These are phyloP conservation scores for Afroboletus lepidellus DNA, from an alignment of 1,284 basidiomycete genomes.

Conservation along the genomic window DNA sequence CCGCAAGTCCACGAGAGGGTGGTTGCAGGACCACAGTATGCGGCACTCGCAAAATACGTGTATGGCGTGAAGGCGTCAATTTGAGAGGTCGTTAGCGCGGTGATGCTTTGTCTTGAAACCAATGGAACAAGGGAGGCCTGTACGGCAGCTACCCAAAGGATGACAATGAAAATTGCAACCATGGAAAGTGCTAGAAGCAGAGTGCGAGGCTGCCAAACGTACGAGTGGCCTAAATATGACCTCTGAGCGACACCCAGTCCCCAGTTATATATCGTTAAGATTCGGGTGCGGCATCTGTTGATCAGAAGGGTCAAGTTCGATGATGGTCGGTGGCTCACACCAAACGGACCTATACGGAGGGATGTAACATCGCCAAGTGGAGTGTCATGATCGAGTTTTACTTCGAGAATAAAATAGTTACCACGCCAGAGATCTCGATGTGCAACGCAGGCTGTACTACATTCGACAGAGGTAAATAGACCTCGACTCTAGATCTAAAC, in stretches of 20 bases:
- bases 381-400: too few species aligned
- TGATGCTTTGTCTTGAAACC: constrained; percentile 36
- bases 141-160: constrained; percentile 18
- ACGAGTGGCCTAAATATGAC: not conserved
- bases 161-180: constrained; percentile 10
- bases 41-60: constrained; percentile 54
- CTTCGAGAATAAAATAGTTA: not conserved
- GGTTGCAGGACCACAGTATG: constrained; percentile 47
- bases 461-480: not conserved
- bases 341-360: not conserved
- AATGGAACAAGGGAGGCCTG: constrained; percentile 21
- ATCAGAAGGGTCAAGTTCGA: not conserved
- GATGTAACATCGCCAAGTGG: not conserved
- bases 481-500: not conserved
- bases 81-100: constrained; percentile 40
- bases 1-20: constrained; percentile 60
- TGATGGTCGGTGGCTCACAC: not conserved
- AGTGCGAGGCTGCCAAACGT: not conserved
- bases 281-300: not conserved
- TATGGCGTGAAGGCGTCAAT: constrained; percentile 52
- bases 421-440: not conserved
- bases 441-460: not conserved
- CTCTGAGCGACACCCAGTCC: not conserved
- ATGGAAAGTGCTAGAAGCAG: constrained; percentile 7
- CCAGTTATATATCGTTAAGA: constrained; percentile 1